Evolutionary conservation across 2,329 filamentous ascomycete species (phyloP).

Genomic region (Parastagonospora nodorum): DNA sequence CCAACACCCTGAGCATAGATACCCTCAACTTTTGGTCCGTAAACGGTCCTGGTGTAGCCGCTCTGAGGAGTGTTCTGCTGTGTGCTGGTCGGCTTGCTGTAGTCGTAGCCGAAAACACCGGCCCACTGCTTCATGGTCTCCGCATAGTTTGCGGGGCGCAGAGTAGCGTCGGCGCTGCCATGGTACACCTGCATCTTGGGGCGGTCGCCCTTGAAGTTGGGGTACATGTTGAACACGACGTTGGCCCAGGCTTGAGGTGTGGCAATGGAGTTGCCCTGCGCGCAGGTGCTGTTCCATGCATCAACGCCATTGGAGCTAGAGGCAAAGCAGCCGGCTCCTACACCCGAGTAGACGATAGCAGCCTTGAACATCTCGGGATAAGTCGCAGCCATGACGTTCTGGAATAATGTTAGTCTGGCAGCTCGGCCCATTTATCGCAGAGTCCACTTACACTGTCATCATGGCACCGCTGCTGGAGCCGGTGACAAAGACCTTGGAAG

Average conservation of each 20-base stretch:
- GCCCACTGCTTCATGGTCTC: constrained; percentile 54
- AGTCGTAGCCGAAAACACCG: constrained; percentile 40
- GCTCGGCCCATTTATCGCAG: too few relatives aligned
- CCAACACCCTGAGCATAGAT: constrained; percentile 43
- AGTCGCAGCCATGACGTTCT: constrained; percentile 56
- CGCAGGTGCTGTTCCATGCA: constrained; percentile 60
- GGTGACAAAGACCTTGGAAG: constrained; percentile 59
- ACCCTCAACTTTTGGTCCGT: constrained; percentile 40
- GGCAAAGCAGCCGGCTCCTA: constrained; percentile 61
- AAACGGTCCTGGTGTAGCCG: constrained; percentile 38
- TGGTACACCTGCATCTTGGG: constrained; percentile 66
- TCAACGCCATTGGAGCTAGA: constrained; percentile 49
- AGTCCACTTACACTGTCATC: constrained; percentile 55
- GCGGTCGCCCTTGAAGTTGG: constrained; percentile 55
- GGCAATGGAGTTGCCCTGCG: constrained; percentile 53
- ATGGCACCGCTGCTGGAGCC: constrained; percentile 61
- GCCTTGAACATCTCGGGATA: constrained; percentile 62
- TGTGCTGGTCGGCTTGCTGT: constrained; percentile 36
- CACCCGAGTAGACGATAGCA: constrained; percentile 58
- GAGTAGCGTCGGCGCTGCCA: constrained; percentile 56
- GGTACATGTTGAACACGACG: constrained; percentile 55
- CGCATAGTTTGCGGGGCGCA: constrained; percentile 60
- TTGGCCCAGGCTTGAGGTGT: constrained; percentile 57
- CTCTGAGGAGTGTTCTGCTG: constrained; percentile 36
- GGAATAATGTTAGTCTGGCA: constrained; percentile 3